Percentiles rank a stretch among this genome's conserved stretches.
Conservation (phyloP, 805 yeast genomes). For the Diddensiella transvaalensis region DNA sequence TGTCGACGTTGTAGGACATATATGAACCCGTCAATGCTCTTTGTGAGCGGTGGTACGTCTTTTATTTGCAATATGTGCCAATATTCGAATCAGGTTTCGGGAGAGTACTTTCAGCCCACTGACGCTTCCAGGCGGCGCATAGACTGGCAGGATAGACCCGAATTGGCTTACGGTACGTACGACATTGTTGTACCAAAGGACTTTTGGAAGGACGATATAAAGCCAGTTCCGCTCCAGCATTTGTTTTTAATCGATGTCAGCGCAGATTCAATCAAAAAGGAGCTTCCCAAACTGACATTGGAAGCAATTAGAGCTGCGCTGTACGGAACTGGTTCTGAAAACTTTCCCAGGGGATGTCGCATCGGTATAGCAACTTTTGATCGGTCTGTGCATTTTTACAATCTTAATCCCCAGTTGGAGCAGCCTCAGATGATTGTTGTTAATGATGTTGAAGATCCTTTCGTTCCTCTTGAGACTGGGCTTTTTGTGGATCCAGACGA, state of each 20-base stretch:
- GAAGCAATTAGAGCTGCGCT: slow-evolving; percentile 65
- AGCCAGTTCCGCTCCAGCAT: slow-evolving; percentile 55
- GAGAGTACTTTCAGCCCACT: slow-evolving; percentile 60
- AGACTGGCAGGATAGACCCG: slow-evolving; percentile 67
- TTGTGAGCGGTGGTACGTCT: slow-evolving; percentile 51
- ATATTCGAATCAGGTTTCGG: slow-evolving; percentile 65
- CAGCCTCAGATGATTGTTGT: slow-evolving; percentile 58
- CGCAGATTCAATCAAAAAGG: slow-evolving; percentile 54
- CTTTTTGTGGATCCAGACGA: slow-evolving; percentile 76
- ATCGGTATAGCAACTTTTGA: slow-evolving; percentile 77
- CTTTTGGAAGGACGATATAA: slow-evolving; percentile 50
- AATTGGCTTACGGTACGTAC: slow-evolving; percentile 75
- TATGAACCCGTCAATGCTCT: slow-evolving; percentile 77
- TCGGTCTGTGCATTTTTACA: slow-evolving; percentile 64
- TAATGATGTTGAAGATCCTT: slow-evolving; percentile 71
- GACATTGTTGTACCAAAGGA: slow-evolving; percentile 76
- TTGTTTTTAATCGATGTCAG: slow-evolving; percentile 71
- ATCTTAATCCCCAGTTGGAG: slow-evolving; percentile 54
- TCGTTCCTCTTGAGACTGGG: slow-evolving; percentile 73
- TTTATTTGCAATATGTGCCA: slow-evolving; percentile 87
- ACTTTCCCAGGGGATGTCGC: slow-evolving; percentile 43
- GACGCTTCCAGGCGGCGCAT: slow-evolving; percentile 59
- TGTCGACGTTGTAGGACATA: slow-evolving; percentile 91
- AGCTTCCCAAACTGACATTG: slow-evolving; percentile 58
- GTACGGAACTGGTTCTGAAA: slow-evolving; percentile 33